These are phyloP conservation scores for Stenocarpella maydis DNA, from an alignment of 2,329 filamentous ascomycete genomes.

Conservation along the genomic window DNA sequence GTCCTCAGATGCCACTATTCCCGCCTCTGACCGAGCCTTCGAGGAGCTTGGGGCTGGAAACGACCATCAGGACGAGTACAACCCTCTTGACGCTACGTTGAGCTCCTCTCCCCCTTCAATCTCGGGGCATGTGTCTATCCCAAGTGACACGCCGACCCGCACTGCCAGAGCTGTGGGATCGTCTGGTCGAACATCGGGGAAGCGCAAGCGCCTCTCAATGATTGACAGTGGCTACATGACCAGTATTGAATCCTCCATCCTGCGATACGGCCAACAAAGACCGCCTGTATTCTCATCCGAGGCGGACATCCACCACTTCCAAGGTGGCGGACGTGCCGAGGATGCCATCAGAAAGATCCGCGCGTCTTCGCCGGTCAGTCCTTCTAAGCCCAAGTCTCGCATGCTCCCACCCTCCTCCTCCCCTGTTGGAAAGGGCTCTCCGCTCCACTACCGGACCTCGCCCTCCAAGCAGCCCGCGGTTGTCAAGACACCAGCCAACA, in stretches of 20 bases:
- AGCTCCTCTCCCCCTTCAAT: conserved; percentile 77
- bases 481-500: conserved; percentile 30
- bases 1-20: conserved; percentile 81
- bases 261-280: conserved; percentile 65
- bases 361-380: conserved; percentile 92
- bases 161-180: conserved; percentile 51
- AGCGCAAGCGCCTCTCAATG: conserved; percentile 80
- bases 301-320: conserved; percentile 78
- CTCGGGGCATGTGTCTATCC: conserved; percentile 55
- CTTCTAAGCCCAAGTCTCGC: conserved; percentile 65
- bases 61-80: conserved; percentile 43
- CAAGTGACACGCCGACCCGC: conserved; percentile 79
- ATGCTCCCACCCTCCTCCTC: conserved; percentile 35
- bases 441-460: conserved; percentile 30
- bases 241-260: conserved; percentile 87
- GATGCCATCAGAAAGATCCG: conserved; percentile 94
- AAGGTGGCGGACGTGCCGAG: conserved; percentile 84
- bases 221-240: conserved; percentile 95
- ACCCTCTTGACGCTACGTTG: conserved; percentile 27
- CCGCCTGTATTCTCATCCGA: conserved; percentile 61
- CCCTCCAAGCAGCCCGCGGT: conserved; percentile 22
- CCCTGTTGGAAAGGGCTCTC: conserved; percentile 32
- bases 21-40: conserved; percentile 69
- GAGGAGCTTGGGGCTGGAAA: conserved; percentile 49
- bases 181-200: conserved; percentile 50